phyloP scores from a whole-genome alignment of 2,329 filamentous ascomycete genomes.

The Fusarium sp. region DNA sequence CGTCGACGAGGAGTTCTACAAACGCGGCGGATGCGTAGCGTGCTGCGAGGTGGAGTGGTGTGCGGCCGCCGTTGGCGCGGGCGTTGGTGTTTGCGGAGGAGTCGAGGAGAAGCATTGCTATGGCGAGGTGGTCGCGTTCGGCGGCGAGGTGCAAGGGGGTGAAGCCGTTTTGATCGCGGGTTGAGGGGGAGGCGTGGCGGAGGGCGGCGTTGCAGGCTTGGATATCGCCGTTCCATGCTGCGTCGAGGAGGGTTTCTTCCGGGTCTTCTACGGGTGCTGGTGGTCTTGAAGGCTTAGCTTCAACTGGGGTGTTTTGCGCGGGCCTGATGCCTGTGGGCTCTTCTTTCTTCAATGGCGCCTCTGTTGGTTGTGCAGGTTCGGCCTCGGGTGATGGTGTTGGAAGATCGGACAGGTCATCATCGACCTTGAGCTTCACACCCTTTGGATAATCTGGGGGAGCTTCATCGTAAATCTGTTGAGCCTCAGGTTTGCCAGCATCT shows the following conservation, averaged over 20 bases:
- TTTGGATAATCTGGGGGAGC: neutral
- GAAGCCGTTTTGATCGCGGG: slow-evolving; percentile 47
- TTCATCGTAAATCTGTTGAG: neutral
- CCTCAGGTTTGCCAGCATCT: neutral
- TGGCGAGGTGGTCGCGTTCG: slow-evolving; percentile 49
- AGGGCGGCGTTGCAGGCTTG: slow-evolving; percentile 43
- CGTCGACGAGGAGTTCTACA: slow-evolving; percentile 49
- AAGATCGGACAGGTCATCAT: neutral
- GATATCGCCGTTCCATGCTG: slow-evolving; percentile 50
- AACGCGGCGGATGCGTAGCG: slow-evolving; percentile 46
- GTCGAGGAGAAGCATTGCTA: slow-evolving; percentile 51
- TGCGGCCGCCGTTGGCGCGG: slow-evolving; percentile 48
- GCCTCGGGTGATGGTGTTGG: neutral
- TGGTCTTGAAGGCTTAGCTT: neutral
- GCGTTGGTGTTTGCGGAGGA: slow-evolving; percentile 43
- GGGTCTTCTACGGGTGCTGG: slow-evolving; percentile 19
- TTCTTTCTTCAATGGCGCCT: neutral
- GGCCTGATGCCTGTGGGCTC: neutral
- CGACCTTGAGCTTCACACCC: slow-evolving; percentile 7
- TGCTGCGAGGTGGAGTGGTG: slow-evolving; percentile 49
- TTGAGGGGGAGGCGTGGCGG: slow-evolving; percentile 37
- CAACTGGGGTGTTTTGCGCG: neutral
- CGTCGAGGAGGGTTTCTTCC: slow-evolving; percentile 46
- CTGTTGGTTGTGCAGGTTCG: neutral
- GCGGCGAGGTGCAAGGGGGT: slow-evolving; percentile 49